Percentiles rank a stretch among this genome's conserved stretches.
Conservation (phyloP, 2,329 filamentous ascomycete genomes). For the Tolypocladium guangdongense region DNA sequence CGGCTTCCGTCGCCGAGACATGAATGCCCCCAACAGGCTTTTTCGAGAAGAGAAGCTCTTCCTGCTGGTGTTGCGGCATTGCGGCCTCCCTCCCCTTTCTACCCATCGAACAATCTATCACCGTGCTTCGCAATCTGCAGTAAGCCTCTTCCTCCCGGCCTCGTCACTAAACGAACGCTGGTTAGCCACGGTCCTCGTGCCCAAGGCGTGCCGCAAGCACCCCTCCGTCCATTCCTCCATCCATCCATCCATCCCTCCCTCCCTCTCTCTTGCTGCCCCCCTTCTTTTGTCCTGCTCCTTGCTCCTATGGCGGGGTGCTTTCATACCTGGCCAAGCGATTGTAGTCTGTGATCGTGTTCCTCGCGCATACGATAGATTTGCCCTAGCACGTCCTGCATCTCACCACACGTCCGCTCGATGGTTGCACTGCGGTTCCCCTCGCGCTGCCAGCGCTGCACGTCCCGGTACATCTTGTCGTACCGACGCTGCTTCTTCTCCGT, state of each 20-base stretch:
- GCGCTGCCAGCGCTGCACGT: conserved; percentile 65
- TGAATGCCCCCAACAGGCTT: neutral
- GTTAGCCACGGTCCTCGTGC: conserved; percentile 5
- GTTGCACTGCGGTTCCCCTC: conserved; percentile 66
- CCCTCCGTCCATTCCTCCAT: neutral
- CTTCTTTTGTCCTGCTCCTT: too few species aligned
- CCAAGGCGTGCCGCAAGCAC: neutral
- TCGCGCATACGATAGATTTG: conserved; percentile 43
- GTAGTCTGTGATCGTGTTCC: conserved; percentile 25
- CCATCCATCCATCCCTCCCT: neutral
- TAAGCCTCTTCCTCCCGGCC: conserved; percentile 7
- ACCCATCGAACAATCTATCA: neutral
- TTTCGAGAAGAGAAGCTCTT: neutral
- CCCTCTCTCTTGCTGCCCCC: too few species aligned
- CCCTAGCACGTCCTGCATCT: conserved; percentile 53
- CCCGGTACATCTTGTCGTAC: conserved; percentile 60
- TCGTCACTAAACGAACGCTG: conserved; percentile 6
- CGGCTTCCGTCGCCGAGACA: neutral
- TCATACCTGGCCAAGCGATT: conserved; percentile 21
- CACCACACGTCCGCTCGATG: conserved; percentile 58
- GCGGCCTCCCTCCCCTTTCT: conserved; percentile 1
- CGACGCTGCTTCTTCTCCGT: conserved; percentile 76
- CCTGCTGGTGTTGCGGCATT: neutral
- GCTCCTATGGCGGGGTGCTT: neutral
- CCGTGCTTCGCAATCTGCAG: conserved; percentile 1